A percentile compares a stretch with the other conserved stretches of the same genome.
phyloP scores from a whole-genome alignment of 495 filamentous ascomycete species.

The Oidiodendron maius region DNA sequence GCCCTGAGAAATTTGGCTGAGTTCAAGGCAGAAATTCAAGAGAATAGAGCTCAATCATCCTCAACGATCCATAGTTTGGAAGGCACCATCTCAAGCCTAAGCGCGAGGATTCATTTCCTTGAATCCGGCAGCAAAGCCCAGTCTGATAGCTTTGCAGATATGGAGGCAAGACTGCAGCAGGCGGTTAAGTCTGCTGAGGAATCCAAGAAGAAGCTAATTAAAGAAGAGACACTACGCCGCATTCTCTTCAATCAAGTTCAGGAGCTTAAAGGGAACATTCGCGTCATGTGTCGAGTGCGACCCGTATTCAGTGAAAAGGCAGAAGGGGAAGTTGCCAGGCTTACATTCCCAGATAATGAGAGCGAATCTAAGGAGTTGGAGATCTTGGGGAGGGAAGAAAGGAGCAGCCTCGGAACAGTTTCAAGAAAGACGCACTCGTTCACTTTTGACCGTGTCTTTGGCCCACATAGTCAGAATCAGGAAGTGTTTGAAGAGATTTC shows the following conservation, averaged over 20 bases:
- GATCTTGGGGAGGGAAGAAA: constrained; percentile 76
- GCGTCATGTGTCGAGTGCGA: constrained; percentile 96
- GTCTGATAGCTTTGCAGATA: constrained; percentile 67
- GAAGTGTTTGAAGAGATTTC: constrained; percentile 96
- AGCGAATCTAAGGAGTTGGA: constrained; percentile 82
- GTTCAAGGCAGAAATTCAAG: constrained; percentile 45
- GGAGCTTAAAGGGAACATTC: constrained; percentile 98
- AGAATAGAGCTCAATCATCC: constrained; percentile 58
- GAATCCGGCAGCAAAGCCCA: constrained; percentile 85
- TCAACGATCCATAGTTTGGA: constrained; percentile 64
- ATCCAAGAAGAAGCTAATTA: constrained; percentile 76
- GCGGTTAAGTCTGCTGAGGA: constrained; percentile 61
- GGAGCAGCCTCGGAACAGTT: constrained; percentile 70
- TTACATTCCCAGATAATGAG: constrained; percentile 69
- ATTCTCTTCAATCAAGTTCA: constrained; percentile 97
- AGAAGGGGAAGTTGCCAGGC: constrained; percentile 52
- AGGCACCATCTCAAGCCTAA: constrained; percentile 64
- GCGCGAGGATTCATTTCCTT: constrained; percentile 76
- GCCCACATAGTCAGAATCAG: constrained; percentile 65
- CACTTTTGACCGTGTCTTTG: constrained; percentile 91
- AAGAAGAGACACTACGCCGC: constrained; percentile 83
- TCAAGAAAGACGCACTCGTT: constrained; percentile 75
- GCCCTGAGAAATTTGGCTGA: constrained; percentile 58
- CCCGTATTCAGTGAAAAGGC: constrained; percentile 50
- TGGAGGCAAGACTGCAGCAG: constrained; percentile 72